Evolutionary conservation across 2,329 filamentous ascomycete species (phyloP).

Genomic region (Penicillium sp.): DNA sequence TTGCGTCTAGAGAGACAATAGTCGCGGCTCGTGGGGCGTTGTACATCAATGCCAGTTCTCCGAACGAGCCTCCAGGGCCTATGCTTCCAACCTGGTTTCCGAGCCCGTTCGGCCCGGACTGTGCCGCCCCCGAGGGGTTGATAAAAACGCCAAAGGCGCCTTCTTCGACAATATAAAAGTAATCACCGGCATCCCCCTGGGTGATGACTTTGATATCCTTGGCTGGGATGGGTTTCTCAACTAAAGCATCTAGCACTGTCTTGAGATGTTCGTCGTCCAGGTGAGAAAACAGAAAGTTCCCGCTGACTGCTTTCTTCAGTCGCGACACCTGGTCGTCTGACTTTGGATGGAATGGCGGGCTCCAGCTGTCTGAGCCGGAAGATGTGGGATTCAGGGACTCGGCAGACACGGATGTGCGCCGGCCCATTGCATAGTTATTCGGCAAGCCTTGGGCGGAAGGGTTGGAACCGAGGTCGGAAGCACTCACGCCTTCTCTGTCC

Average conservation of each 20-base stretch:
- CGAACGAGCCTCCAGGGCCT: conserved; percentile 86
- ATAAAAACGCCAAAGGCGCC: conserved; percentile 90
- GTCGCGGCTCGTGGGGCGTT: conserved; percentile 95
- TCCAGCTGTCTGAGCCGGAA: conserved; percentile 82
- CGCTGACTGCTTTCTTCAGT: conserved; percentile 74
- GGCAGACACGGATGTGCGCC: conserved; percentile 92
- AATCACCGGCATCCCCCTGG: conserved; percentile 93
- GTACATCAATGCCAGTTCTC: conserved; percentile 97
- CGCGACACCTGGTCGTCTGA: conserved; percentile 73
- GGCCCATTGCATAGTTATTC: conserved; percentile 86
- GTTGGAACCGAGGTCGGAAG: conserved; percentile 19
- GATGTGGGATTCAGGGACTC: conserved; percentile 90
- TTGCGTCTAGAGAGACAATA: conserved; percentile 74
- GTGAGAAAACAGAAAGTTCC: conserved; percentile 91
- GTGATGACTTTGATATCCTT: conserved; percentile 89
- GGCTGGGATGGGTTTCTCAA: conserved; percentile 92
- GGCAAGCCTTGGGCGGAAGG: conserved; percentile 53
- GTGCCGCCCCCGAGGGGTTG: conserved; percentile 70
- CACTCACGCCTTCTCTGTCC: conserved; percentile 18
- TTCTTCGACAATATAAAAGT: conserved; percentile 94
- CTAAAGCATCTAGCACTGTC: conserved; percentile 82
- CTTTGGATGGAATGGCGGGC: conserved; percentile 81
- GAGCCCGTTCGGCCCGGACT: conserved; percentile 76
- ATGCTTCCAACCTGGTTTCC: conserved; percentile 78
- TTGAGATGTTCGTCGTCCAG: conserved; percentile 88